Evolutionary conservation across 2,329 filamentous ascomycete genomes (phyloP), one percentile per base, ranked within the genome.

Genomic region (Aureobasidium mangrovei): DNA sequence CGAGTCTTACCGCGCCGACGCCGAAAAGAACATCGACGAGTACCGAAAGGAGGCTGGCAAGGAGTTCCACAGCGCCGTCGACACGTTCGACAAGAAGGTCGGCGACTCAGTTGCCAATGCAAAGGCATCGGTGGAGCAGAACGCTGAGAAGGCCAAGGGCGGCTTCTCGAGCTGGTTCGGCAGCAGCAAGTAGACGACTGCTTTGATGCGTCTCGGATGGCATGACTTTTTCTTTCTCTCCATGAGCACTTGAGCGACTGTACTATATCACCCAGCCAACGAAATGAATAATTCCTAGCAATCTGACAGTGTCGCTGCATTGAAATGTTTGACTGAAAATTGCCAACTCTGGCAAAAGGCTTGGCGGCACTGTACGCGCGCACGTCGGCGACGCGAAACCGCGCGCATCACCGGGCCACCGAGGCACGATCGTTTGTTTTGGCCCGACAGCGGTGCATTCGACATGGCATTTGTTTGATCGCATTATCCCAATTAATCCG

Each of bases 161-260:
- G 85, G 86, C 60, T 71, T 95, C 63, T 87, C 85, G 40, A 81
- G 86, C 68, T 96, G 90, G 91, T 95, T 96, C 65, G 79, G 79
- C 40, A 56, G 79, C 40, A 56, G 60, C 38, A 66, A 65, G 58
- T 64, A 64, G 53, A 55, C n/a, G 26, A 28, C 18, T 53, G 31
- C 0, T 29, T 39, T 27, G 12, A 52, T 29, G 48, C 43, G 29
- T 43, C 39, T 43, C 48, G 48, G 49, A 53, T 32, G 49, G 32
- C 41, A 53, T 39, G 49, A 53, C 31, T 18, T 35, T 38, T 36
- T 18, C 44, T 31, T 29, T 39, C 49, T 12, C 33, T 45, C 45
- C 39, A 42, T 51, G 26, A 52, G 48, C 48, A 52, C 49, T 53
- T 53, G 40, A 53, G 40, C 49, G 41, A 44, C 41, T 53, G 40